Base-by-base conservation (phyloP, 139 green algal genomes). In the Auxenochlorella pyrenoidosa region DNA sequence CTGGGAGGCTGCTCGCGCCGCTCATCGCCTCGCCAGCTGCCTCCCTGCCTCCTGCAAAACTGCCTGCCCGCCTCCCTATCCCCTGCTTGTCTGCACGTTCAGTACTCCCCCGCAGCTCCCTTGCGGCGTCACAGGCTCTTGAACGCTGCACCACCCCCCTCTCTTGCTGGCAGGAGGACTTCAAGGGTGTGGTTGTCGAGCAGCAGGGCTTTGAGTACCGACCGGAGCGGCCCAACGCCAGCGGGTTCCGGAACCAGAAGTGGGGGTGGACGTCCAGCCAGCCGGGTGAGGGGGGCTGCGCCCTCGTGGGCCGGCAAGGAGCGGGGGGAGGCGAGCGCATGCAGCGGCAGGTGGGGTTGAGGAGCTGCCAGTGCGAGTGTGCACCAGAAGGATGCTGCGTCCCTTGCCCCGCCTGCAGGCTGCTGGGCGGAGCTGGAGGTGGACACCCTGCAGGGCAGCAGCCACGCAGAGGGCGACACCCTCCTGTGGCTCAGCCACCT, bases 371-470 rank as follows among this genome's bases (percentile, higher is more conserved):
- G 47, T 6, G 47, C 1, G 73, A 12, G n/a, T 75, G 68, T 75
- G 68, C 18, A 24, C n/a, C 21, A 32, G n/a, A 5, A 28, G 32
- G 10, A 38, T 36, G 63, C 63, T 36, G 28, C 30, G 19, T 71
- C 28, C 63, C 63, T 22, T 12, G 63, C 63, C 36, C 70, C 16
- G 19, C 36, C 19, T 54, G 44, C 75, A 63, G 80, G 80, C 40
- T 41, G 59, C 13, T 86, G 80, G 80, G 80, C 41, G 32, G 80
- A 86, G 63, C 63, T 86, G 28, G 80, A 76, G 41, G 40, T 86
- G 10, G 80, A 86, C 63, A 86, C 80, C 0, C 63, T 32, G 30
- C 58, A n/a, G 80, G 63, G 51, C 36, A 40, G 30, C 28, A 26
- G 32, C 63, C 32, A 43, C n/a, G 34, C 18, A 3, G 54, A 51